phyloP scores from a whole-genome alignment of 352 stramenopile species.

The Thalassiosira delicatula region DNA sequence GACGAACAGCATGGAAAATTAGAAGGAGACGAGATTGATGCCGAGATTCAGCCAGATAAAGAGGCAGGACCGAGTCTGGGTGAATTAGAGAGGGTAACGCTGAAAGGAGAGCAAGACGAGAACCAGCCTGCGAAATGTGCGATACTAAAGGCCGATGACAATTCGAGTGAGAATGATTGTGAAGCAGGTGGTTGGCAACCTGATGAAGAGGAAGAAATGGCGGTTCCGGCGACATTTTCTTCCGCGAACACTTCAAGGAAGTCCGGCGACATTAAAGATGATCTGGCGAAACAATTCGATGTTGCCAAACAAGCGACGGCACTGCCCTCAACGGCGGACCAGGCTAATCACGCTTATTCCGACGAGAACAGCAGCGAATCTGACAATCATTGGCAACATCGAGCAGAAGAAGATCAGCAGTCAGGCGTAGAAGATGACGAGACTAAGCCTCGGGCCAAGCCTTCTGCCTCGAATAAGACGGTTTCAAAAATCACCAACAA shows the following conservation, averaged over 20 bases:
- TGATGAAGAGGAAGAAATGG: not conserved
- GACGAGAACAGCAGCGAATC: no score
- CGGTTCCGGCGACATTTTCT: not conserved
- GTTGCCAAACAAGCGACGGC: no score
- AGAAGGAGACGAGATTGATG: slow-evolving; percentile 2
- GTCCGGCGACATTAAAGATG: not conserved
- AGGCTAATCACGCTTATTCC: no score
- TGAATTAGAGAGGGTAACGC: not conserved
- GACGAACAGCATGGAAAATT: not conserved
- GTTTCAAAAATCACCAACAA: not conserved
- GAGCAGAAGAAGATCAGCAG: no score
- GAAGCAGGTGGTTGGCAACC: not conserved
- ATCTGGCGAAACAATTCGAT: not conserved
- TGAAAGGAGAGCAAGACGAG: not conserved
- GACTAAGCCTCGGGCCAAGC: not conserved
- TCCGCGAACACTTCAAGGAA: no score
- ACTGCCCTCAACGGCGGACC: no score
- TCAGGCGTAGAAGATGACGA: slow-evolving; percentile 8
- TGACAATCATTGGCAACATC: no score
- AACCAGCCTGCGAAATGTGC: not conserved
- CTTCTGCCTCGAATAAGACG: not conserved
- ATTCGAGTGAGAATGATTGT: not conserved
- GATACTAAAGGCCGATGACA: not conserved
- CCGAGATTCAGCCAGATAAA: not conserved
- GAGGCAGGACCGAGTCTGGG: not conserved